Evolutionary conservation across 345 rosid genomes (phyloP).

Genomic region (Populus simonii): DNA sequence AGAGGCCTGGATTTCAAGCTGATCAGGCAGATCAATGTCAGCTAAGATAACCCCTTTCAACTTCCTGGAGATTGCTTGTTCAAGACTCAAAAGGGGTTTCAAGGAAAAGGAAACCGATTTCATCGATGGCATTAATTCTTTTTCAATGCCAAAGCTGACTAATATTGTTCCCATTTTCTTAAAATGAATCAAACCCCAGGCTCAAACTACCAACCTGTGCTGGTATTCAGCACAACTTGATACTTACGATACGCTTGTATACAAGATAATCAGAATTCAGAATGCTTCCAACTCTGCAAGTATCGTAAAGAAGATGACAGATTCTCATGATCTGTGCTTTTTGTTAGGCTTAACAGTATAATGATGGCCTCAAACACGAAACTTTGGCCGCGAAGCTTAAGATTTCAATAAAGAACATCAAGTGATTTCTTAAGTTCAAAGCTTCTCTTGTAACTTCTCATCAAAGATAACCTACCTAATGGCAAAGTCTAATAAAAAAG

Average conservation of each 20-base stretch:
- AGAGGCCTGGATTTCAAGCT: no score
- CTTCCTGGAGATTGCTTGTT: background rate
- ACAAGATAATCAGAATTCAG: background rate
- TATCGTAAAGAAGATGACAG: background rate
- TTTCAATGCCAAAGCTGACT: background rate
- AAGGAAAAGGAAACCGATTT: background rate
- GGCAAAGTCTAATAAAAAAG: background rate
- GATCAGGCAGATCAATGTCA: no score
- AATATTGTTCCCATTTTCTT: no score
- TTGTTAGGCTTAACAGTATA: slow-evolving; percentile 21
- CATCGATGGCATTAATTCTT: background rate
- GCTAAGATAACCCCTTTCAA: background rate
- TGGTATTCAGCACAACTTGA: background rate
- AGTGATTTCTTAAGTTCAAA: slow-evolving; percentile 27
- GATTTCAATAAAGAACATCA: slow-evolving; percentile 7
- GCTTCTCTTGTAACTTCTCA: slow-evolving; percentile 31
- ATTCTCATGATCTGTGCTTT: background rate
- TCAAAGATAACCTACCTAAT: slow-evolving; percentile 24
- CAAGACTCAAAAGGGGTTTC: background rate
- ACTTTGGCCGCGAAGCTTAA: slow-evolving; percentile 3
- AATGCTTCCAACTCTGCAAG: background rate
- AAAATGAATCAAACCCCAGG: background rate
- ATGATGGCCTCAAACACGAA: slow-evolving; percentile 19
- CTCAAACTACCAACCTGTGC: background rate
- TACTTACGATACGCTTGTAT: background rate